Conservation (phyloP, 2,329 filamentous ascomycete genomes). For the Ascochyta pisi region DNA sequence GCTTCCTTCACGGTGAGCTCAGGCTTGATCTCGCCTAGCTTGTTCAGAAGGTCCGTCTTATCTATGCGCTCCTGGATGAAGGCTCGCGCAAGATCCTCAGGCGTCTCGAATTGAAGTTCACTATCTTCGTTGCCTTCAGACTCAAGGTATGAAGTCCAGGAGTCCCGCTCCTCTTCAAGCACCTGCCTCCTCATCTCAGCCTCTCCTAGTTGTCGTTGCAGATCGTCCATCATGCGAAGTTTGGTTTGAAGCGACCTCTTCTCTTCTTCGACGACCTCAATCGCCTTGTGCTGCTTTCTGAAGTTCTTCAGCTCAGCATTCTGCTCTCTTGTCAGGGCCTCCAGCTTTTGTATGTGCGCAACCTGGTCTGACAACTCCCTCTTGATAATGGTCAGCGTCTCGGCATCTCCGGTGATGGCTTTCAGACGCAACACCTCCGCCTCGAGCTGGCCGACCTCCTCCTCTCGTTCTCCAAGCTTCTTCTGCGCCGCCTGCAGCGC, state of each 20-base stretch:
- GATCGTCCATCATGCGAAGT: conserved; percentile 73
- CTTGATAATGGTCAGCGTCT: conserved; percentile 84
- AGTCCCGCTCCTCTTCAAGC: conserved; percentile 83
- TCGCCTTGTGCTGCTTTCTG: conserved; percentile 81
- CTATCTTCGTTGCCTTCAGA: conserved; percentile 66
- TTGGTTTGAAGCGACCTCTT: conserved; percentile 82
- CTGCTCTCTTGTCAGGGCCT: conserved; percentile 81
- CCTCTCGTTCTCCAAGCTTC: conserved; percentile 72
- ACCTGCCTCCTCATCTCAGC: conserved; percentile 82
- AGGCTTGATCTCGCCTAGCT: conserved; percentile 77
- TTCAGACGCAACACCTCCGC: conserved; percentile 84
- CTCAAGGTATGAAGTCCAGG: conserved; percentile 87
- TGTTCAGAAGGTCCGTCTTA: conserved; percentile 79
- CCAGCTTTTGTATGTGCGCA: conserved; percentile 84
- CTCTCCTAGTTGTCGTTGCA: conserved; percentile 80
- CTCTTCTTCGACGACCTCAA: conserved; percentile 94
- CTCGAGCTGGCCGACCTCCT: conserved; percentile 76
- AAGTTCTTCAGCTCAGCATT: conserved; percentile 79
- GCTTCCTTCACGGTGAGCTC: conserved; percentile 80
- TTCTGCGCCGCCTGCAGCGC: conserved; percentile 68
- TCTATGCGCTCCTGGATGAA: conserved; percentile 83
- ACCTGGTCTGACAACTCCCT: conserved; percentile 91
- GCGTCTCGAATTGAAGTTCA: conserved; percentile 81
- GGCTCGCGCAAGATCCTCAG: conserved; percentile 84
- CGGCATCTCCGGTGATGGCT: conserved; percentile 83